Percentiles rank a stretch among this genome's conserved stretches.
phyloP scores from a whole-genome alignment of 352 stramenopile species.

The Phytophthora uliginosa region DNA sequence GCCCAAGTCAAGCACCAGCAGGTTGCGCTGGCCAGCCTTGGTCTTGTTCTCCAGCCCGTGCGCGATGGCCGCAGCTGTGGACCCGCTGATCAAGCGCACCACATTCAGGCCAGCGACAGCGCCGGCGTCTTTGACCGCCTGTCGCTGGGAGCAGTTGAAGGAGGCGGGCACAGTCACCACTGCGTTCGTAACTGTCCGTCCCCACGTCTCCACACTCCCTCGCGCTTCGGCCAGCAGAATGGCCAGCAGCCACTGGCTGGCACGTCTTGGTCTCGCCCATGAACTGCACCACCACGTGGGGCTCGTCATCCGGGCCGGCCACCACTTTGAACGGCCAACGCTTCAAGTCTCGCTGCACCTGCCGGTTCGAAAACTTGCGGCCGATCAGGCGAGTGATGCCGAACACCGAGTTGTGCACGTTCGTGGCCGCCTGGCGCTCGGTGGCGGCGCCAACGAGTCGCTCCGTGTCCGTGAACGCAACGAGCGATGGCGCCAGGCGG shows the following conservation, averaged over 20 bases:
- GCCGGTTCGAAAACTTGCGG: conserved; percentile 8
- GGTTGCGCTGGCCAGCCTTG: not conserved
- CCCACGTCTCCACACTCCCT: not conserved
- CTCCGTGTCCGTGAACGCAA: conserved; percentile 7
- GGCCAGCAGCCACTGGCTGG: conserved; percentile 6
- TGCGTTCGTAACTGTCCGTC: conserved; percentile 1
- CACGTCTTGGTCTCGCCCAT: not conserved
- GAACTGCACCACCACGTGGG: conserved; percentile 3
- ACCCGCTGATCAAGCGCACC: not conserved
- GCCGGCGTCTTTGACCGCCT: not conserved
- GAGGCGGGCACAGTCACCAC: conserved; percentile 2
- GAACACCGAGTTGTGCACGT: conserved; percentile 7
- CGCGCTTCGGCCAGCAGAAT: conserved; percentile 4
- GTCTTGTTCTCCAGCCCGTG: not conserved
- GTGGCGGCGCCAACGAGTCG: not conserved
- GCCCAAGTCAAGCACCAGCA: conserved; percentile 8
- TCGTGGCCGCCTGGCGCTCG: not conserved
- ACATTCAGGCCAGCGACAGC: conserved; percentile 10
- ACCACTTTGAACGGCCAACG: conserved; percentile 12
- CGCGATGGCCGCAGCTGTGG: conserved; percentile 10
- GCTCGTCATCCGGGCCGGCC: not conserved
- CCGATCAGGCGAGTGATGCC: not conserved
- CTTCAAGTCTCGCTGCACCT: conserved; percentile 1
- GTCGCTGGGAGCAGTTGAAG: conserved; percentile 3
- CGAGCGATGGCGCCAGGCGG: not conserved